These are phyloP conservation scores for Entamoeba invadens DNA, from an alignment of 208 protist species.

Conservation along the genomic window DNA sequence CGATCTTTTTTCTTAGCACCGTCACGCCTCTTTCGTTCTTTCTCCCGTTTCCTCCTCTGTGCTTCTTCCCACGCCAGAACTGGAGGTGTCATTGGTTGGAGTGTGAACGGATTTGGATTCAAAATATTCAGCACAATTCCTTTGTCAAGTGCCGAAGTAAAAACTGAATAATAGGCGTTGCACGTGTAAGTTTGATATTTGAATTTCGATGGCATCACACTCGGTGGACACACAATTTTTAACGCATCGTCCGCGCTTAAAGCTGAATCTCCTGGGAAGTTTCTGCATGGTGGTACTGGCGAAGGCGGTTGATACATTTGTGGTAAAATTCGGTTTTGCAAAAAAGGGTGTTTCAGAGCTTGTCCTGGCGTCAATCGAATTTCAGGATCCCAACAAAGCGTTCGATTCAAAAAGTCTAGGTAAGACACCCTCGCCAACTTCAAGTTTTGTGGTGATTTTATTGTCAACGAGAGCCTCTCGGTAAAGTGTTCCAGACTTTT, in stretches of 20 bases:
- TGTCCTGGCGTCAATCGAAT: not conserved
- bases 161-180: not conserved
- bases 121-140: not conserved
- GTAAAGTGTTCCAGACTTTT: not conserved
- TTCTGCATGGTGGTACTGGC: not conserved
- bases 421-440: not conserved
- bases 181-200: not conserved
- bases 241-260: not conserved
- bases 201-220: not conserved
- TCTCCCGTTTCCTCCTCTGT: not conserved
- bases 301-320: not conserved
- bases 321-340: not conserved
- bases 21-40: not conserved
- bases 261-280: not conserved
- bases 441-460: not conserved
- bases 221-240: not conserved
- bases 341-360: not conserved
- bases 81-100: not conserved
- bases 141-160: not conserved
- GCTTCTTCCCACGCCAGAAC: not conserved
- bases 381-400: not conserved
- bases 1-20: not conserved
- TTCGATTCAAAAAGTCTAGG: not conserved
- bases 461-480: not conserved
- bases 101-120: not conserved